Percentiles rank a stretch among this genome's conserved stretches.
These are phyloP conservation scores for Eucalyptus decipiens DNA, from an alignment of 345 rosid genomes.

Conservation along the genomic window DNA sequence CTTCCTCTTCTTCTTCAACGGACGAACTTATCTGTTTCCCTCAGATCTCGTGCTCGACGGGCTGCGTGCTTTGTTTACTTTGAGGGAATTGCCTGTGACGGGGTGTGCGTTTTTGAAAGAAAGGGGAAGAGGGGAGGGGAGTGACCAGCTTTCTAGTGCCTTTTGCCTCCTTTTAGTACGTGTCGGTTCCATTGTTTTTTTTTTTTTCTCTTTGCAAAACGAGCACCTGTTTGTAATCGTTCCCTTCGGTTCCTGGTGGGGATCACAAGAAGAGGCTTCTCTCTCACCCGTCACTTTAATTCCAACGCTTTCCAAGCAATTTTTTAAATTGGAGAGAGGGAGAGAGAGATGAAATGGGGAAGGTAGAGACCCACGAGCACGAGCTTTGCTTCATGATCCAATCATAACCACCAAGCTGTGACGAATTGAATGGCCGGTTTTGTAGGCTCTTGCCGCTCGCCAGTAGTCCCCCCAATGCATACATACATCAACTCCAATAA, in stretches of 20 bases:
- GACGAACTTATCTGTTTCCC: not conserved
- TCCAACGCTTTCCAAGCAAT: not conserved
- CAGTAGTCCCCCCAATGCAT: not conserved
- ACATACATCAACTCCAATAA: not conserved
- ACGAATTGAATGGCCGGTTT: not conserved
- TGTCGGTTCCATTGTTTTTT: slow-evolving; percentile 1
- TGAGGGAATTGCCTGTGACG: not conserved
- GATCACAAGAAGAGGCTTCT: slow-evolving; percentile 12
- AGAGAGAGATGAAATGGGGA: not conserved
- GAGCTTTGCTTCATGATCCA: slow-evolving; percentile 31
- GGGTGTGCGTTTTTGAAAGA: not conserved
- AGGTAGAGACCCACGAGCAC: slow-evolving; percentile 35
- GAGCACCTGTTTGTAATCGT: slow-evolving; percentile 3
- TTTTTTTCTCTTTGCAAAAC: not conserved
- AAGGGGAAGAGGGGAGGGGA: not conserved
- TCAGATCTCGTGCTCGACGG: not conserved
- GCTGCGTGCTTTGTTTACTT: not conserved
- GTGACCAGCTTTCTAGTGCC: not conserved
- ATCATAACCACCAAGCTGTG: slow-evolving; percentile 24
- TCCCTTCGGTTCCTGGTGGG: slow-evolving; percentile 11
- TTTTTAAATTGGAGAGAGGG: not conserved
- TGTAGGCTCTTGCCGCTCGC: not conserved
- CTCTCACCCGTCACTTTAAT: slow-evolving; percentile 13
- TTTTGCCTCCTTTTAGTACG: not conserved
- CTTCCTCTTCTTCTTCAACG: not conserved